Percentiles rank a stretch among this genome's conserved stretches.
These are phyloP conservation scores for Malus sylvestris DNA, from an alignment of 306 rosid species.

Conservation along the genomic window DNA sequence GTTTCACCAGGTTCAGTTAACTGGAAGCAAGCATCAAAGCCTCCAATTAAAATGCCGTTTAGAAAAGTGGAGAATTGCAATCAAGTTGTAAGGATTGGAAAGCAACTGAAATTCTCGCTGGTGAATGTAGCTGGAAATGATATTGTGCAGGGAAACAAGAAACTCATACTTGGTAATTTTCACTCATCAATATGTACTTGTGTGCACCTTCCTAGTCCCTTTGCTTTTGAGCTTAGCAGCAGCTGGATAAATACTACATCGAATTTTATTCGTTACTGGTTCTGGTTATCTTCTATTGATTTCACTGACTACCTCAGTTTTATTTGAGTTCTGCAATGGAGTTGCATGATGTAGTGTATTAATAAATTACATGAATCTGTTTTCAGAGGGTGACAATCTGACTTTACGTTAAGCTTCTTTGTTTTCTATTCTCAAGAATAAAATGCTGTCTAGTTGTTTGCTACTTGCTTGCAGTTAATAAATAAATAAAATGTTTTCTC, in stretches of 20 bases:
- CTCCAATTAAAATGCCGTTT: slow-evolving; percentile 97
- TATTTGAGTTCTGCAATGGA: not conserved
- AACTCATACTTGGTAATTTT: slow-evolving; percentile 83
- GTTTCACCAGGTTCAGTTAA: slow-evolving; percentile 76
- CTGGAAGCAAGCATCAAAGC: slow-evolving; percentile 93
- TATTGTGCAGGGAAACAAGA: slow-evolving; percentile 97
- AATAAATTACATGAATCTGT: not conserved
- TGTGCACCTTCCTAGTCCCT: not conserved
- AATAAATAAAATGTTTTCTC: no score
- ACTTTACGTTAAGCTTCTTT: not conserved
- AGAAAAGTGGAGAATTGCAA: slow-evolving; percentile 96
- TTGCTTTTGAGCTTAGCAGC: not conserved
- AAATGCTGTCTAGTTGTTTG: not conserved
- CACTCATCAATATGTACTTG: not conserved
- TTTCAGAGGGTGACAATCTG: not conserved
- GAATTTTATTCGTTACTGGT: not conserved
- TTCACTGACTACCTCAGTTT: not conserved
- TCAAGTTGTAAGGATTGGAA: slow-evolving; percentile 71
- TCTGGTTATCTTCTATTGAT: not conserved
- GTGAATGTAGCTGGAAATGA: slow-evolving; percentile 92
- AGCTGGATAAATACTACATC: not conserved
- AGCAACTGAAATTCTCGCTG: slow-evolving; percentile 65
- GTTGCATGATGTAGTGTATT: not conserved
- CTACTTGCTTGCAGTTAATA: not conserved
- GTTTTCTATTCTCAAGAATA: not conserved